phyloP scores from a whole-genome alignment of 2,329 filamentous ascomycete species.

The Fusarium sp. region DNA sequence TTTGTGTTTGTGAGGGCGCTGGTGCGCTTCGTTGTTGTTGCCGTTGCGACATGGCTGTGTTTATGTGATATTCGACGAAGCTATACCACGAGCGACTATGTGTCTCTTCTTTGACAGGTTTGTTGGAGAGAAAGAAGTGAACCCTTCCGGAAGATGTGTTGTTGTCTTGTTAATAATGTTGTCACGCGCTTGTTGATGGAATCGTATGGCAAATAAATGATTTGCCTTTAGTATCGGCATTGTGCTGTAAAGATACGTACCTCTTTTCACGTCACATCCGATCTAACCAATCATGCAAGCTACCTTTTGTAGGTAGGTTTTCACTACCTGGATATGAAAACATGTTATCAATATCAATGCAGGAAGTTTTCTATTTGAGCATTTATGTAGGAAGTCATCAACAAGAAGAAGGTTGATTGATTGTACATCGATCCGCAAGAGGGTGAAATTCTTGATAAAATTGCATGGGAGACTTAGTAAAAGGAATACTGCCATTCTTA shows the following conservation, averaged over 20 bases:
- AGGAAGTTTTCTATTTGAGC: neutral
- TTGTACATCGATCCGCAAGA: no score
- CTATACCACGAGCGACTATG: neutral
- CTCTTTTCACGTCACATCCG: neutral
- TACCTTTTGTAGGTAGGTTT: neutral
- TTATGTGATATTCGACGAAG: neutral
- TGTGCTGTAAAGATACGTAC: neutral
- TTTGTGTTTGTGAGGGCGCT: constrained; percentile 52
- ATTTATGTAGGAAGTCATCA: neutral
- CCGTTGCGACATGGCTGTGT: constrained; percentile 49
- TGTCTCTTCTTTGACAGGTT: neutral
- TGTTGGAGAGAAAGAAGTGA: neutral
- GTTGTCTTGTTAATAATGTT: neutral
- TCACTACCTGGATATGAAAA: neutral
- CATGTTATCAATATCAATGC: neutral
- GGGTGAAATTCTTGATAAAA: no score
- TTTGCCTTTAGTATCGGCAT: constrained; percentile 1
- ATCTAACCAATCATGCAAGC: neutral
- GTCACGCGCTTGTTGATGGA: constrained; percentile 30
- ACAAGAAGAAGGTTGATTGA: no score
- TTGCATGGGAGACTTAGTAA: neutral
- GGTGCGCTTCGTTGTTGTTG: constrained; percentile 45
- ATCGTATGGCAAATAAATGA: constrained; percentile 30
- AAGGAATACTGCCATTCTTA: neutral
- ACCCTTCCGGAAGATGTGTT: neutral